Percentiles rank a stretch among this genome's conserved stretches.
Evolutionary conservation across 2,329 filamentous ascomycete genomes (phyloP).

Genomic region (Nemania bipapillata): DNA sequence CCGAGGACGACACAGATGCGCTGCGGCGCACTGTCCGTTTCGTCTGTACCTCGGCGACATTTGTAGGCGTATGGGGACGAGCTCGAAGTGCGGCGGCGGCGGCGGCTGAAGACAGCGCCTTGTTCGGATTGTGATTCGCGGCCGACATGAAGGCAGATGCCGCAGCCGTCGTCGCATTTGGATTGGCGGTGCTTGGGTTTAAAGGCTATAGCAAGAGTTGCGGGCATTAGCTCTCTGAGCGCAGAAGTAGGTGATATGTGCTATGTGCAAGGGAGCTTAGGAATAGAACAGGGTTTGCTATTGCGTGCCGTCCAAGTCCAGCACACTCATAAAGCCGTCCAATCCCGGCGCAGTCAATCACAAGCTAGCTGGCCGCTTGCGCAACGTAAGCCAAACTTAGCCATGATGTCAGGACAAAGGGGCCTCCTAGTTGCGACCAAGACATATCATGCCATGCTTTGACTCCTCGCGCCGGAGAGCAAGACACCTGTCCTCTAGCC

Average conservation of each 20-base stretch:
- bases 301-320: conserved; percentile 31
- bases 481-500: conserved; percentile 13
- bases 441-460: not conserved
- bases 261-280: too few species aligned
- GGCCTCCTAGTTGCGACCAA: not conserved
- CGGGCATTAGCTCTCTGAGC: conserved; percentile 28
- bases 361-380: conserved; percentile 9
- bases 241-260: not conserved
- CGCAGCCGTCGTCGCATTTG: conserved; percentile 82
- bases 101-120: conserved; percentile 81
- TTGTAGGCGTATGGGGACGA: conserved; percentile 79
- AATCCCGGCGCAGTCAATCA: not conserved
- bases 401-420: conserved; percentile 9
- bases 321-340: not conserved
- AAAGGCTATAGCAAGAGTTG: conserved; percentile 62
- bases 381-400: not conserved
- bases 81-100: conserved; percentile 86
- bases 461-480: not conserved
- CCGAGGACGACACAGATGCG: conserved; percentile 77
- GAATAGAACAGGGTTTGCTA: conserved; percentile 22
- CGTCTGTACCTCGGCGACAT: conserved; percentile 84
- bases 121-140: conserved; percentile 68
- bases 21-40: conserved; percentile 82
- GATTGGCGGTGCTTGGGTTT: conserved; percentile 71
- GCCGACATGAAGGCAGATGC: conserved; percentile 78